Base-by-base conservation (phyloP, 2,329 filamentous ascomycete genomes). In the Pyricularia grisea region DNA sequence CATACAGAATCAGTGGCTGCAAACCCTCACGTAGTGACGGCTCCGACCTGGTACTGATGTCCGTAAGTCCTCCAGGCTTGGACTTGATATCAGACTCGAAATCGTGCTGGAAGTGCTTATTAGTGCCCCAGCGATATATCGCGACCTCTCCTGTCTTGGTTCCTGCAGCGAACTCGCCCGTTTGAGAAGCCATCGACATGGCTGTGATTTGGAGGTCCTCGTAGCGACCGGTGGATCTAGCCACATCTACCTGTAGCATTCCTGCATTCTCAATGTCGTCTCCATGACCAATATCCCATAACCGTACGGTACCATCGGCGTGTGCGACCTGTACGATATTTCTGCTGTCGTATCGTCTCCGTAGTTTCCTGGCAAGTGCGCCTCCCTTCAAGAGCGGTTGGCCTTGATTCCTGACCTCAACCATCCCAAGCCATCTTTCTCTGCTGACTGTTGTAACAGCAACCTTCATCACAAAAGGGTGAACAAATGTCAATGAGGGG, bases 211-310 rank as follows among this genome's bases (percentile, higher is more conserved):
- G 89, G 14, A 97, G 83, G 71, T 92, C 87, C 3, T 92, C 88
- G 70, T 87, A 90, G n/a, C 92, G 88, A 68, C 90, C 91, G 4
- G 98, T 83, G 2, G 94, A 92, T 72, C 92, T 87, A 7, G 92
- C 90, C 55, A 98, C 83, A 74, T 99, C 94, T 6, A 97, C 88
- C 79, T 99, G 94, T 28, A 98, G 81, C 68, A 92, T 85, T 4
- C 84, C 83, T 14, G 88, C 85, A 74, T 98, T 98, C 78, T 99
- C 95, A 67, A 99, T 91, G 74, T 97, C 92, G 75, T 99, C 95
- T 17, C 88, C 92, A 74, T 97, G 92, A 0, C 95, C 95, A 25
- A 90, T 88, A 78, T 99, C 95, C 93, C 94, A 99, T 7, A 98
- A 82, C 36, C 94, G 86, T n/a, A 99, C 84, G 0, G 92, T 96